These are phyloP conservation scores for Filosporella fistucella DNA, from an alignment of 495 filamentous ascomycete species.

Conservation along the genomic window DNA sequence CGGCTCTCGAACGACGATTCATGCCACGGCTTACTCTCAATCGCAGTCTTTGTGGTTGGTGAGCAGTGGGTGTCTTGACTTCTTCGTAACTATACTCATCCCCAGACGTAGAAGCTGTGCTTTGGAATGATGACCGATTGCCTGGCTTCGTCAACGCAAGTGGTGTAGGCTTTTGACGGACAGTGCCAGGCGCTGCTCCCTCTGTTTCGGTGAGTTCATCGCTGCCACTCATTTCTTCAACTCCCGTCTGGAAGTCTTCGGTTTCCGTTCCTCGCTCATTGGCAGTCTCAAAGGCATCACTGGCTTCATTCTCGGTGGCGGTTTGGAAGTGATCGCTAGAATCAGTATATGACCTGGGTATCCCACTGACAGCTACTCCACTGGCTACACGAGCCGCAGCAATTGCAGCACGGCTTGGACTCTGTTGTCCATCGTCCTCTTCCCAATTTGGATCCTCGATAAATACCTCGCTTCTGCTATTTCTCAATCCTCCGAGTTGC, in stretches of 20 bases:
- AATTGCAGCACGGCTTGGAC: slow-evolving; percentile 33
- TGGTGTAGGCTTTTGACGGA: slow-evolving; percentile 12
- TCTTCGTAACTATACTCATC: slow-evolving; percentile 68
- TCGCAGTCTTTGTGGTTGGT: slow-evolving; percentile 64
- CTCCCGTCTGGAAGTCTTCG: slow-evolving; percentile 89
- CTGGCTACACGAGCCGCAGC: slow-evolving; percentile 13
- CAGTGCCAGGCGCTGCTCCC: slow-evolving; percentile 37
- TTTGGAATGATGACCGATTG: slow-evolving; percentile 67
- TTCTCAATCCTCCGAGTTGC: slow-evolving; percentile 73
- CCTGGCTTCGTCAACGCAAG: slow-evolving; percentile 27
- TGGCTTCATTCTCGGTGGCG: slow-evolving; percentile 70
- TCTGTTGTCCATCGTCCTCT: slow-evolving; percentile 55
- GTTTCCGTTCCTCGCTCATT: slow-evolving; percentile 82
- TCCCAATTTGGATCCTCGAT: slow-evolving; percentile 91
- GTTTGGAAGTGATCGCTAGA: slow-evolving; percentile 74
- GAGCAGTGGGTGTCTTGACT: slow-evolving; percentile 30
- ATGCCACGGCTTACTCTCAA: slow-evolving; percentile 62
- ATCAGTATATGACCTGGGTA: no score
- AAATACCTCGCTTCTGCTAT: slow-evolving; percentile 68
- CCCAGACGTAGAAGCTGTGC: slow-evolving; percentile 83
- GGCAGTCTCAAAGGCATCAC: slow-evolving; percentile 76
- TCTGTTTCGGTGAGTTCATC: slow-evolving; percentile 89
- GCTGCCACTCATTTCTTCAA: slow-evolving; percentile 77
- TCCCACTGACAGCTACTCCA: slow-evolving; percentile 17
- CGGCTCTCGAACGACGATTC: slow-evolving; percentile 55